Conservation (phyloP, 176 grass and related monocot genomes). For the Pharus latifolius region DNA sequence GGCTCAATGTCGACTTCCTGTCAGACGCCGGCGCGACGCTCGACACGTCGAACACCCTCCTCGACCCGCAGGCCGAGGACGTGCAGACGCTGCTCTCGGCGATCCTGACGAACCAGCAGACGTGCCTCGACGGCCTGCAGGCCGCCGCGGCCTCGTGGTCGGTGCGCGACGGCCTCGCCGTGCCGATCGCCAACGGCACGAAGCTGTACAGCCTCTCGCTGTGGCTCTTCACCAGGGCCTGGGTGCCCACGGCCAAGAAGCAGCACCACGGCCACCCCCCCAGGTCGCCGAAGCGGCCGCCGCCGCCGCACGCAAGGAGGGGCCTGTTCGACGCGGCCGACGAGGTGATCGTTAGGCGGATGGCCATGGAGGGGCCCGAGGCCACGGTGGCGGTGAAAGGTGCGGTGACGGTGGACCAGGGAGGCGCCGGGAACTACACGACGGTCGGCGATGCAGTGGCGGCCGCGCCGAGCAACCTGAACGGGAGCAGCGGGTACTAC, state of each 20-base stretch:
- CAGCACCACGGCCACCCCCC: conserved; percentile 4
- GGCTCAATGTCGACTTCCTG: conserved; percentile 79
- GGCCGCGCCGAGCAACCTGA: conserved; percentile 43
- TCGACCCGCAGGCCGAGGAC: conserved; percentile 58
- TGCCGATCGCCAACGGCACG: conserved; percentile 41
- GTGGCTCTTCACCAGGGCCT: conserved; percentile 73
- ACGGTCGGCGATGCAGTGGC: conserved; percentile 50
- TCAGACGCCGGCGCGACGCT: conserved; percentile 29
- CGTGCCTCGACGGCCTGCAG: conserved; percentile 61
- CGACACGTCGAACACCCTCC: conserved; percentile 27
- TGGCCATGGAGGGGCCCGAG: conserved; percentile 24
- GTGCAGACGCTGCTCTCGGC: conserved; percentile 78
- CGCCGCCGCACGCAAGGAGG: neutral
- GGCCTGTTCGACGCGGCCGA: conserved; percentile 30
- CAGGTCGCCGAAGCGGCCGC: neutral
- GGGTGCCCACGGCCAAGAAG: conserved; percentile 41
- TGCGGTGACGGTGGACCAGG: conserved; percentile 47
- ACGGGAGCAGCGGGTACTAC: conserved; percentile 63
- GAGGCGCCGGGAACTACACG: conserved; percentile 49
- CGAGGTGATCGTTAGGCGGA: conserved; percentile 30
- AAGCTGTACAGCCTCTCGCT: conserved; percentile 80
- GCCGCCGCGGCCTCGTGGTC: conserved; percentile 29
- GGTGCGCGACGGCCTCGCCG: conserved; percentile 26
- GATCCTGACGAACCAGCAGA: conserved; percentile 86
- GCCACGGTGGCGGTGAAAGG: conserved; percentile 28